Percentiles rank a stretch among this genome's conserved stretches.
phyloP scores from a whole-genome alignment of 2,329 filamentous ascomycete species.

The Aspergillus versicolor region DNA sequence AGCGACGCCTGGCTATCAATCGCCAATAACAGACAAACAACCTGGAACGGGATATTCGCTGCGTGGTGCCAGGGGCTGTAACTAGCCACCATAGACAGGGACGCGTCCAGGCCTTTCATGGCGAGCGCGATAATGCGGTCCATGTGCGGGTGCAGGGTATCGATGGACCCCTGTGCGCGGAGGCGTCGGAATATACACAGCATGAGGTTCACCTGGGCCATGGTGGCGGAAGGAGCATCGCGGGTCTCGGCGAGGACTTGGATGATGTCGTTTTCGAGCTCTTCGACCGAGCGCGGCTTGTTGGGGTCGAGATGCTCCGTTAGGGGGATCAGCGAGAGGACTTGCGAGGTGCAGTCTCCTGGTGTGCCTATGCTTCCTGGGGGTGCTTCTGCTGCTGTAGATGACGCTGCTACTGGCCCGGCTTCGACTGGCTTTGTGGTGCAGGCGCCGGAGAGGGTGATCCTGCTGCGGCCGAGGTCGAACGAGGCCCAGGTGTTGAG shows the following conservation, averaged over 20 bases:
- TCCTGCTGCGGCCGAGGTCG: slow-evolving; percentile 56
- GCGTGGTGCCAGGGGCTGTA: slow-evolving; percentile 58
- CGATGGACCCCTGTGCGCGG: slow-evolving; percentile 46
- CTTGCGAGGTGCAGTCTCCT: slow-evolving; percentile 50
- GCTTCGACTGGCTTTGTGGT: slow-evolving; percentile 31
- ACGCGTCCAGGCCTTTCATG: slow-evolving; percentile 44
- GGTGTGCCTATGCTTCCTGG: too few relatives aligned
- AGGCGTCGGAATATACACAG: slow-evolving; percentile 56
- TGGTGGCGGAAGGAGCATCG: slow-evolving; percentile 44
- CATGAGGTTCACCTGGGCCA: slow-evolving; percentile 54
- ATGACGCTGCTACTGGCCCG: too few relatives aligned
- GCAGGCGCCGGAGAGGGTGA: slow-evolving; percentile 43
- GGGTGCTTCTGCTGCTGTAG: too few relatives aligned
- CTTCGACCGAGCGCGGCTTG: slow-evolving; percentile 37
- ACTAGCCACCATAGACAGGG: slow-evolving; percentile 44
- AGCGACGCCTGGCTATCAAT: slow-evolving; percentile 53
- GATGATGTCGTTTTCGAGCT: slow-evolving; percentile 44
- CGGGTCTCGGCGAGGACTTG: slow-evolving; percentile 41
- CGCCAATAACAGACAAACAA: slow-evolving; percentile 54
- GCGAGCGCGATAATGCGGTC: slow-evolving; percentile 49
- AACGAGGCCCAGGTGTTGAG: slow-evolving; percentile 60
- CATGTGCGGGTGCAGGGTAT: slow-evolving; percentile 41
- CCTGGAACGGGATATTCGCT: slow-evolving; percentile 59
- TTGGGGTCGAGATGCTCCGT: slow-evolving; percentile 54
- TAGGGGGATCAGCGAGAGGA: slow-evolving; percentile 53